Evolutionary conservation across 2,329 filamentous ascomycete species (phyloP).

Genomic region (Orbilia oligospora): DNA sequence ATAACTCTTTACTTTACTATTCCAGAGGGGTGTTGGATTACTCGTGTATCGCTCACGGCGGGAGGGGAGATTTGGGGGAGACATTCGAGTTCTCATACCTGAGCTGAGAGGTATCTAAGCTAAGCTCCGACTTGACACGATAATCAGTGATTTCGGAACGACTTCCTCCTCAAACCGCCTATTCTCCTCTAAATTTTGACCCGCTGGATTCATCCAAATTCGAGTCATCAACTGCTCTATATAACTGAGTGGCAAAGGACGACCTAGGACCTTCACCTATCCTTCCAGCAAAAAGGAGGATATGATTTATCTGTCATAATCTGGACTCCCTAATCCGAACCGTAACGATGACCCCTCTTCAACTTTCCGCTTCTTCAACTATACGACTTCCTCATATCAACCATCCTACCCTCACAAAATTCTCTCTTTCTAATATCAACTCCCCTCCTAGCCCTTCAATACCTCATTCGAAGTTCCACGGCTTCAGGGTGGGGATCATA

Average conservation of each 20-base stretch:
- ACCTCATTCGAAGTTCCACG: background rate
- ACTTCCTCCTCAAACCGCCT: background rate
- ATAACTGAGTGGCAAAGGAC: background rate
- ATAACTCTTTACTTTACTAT: conserved; percentile 1
- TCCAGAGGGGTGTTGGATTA: background rate
- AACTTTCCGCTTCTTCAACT: background rate
- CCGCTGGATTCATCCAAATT: background rate
- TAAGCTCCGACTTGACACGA: background rate
- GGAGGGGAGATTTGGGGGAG: background rate
- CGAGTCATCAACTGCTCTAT: background rate
- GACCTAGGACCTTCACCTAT: background rate
- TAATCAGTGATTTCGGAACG: background rate
- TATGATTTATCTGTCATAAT: background rate
- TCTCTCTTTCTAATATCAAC: background rate
- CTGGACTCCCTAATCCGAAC: background rate
- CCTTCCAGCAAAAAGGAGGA: background rate
- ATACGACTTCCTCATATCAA: conserved; percentile 3
- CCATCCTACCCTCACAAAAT: background rate
- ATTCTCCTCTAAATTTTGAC: background rate
- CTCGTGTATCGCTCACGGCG: background rate
- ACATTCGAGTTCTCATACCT: background rate
- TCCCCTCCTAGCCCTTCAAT: background rate
- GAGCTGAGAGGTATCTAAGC: background rate
- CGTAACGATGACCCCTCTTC: background rate
- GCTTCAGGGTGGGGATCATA: background rate